A percentile compares a stretch with the other conserved stretches of the same genome.
phyloP scores from a whole-genome alignment of 768 basidiomycete species.

The Jaapia argillacea region DNA sequence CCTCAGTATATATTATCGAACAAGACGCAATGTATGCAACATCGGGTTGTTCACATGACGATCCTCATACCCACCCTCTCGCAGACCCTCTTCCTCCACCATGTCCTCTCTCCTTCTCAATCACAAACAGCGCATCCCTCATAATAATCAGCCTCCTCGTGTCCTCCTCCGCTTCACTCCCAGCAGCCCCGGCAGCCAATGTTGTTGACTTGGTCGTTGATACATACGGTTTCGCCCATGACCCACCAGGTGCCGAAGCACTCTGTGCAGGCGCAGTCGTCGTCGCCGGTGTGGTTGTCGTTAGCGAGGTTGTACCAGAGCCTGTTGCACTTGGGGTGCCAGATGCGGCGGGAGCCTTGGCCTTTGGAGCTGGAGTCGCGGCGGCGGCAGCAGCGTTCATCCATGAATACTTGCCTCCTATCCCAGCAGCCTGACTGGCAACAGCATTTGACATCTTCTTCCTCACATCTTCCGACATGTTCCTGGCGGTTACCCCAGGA shows the following conservation, averaged over 20 bases:
- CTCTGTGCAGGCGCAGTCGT: slow-evolving; percentile 11
- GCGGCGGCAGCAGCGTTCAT: slow-evolving; percentile 61
- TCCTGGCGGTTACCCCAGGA: slow-evolving; percentile 74
- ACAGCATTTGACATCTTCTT: slow-evolving; percentile 91
- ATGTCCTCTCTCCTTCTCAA: slow-evolving; percentile 76
- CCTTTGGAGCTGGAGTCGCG: slow-evolving; percentile 26
- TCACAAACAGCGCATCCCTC: slow-evolving; percentile 77
- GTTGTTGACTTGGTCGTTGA: slow-evolving; percentile 35
- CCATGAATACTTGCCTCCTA: slow-evolving; percentile 80
- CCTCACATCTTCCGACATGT: slow-evolving; percentile 85
- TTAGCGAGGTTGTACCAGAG: slow-evolving; percentile 16
- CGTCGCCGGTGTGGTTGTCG: slow-evolving; percentile 21
- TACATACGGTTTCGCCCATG: slow-evolving; percentile 60
- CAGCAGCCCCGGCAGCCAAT: slow-evolving; percentile 19
- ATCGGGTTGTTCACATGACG: no score
- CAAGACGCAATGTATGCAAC: no score
- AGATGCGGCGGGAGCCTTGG: slow-evolving; percentile 17
- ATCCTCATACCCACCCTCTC: slow-evolving; percentile 53
- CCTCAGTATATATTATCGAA: no score
- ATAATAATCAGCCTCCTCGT: slow-evolving; percentile 52
- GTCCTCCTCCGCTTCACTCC: slow-evolving; percentile 42
- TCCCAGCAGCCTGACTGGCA: slow-evolving; percentile 80
- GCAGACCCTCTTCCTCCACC: slow-evolving; percentile 75
- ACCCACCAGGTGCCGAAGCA: slow-evolving; percentile 18
- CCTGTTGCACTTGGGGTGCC: slow-evolving; percentile 24